A percentile compares a stretch with the other conserved stretches of the same genome.
Conservation (phyloP, 768 basidiomycete species). For the Boletus reticuloceps region DNA sequence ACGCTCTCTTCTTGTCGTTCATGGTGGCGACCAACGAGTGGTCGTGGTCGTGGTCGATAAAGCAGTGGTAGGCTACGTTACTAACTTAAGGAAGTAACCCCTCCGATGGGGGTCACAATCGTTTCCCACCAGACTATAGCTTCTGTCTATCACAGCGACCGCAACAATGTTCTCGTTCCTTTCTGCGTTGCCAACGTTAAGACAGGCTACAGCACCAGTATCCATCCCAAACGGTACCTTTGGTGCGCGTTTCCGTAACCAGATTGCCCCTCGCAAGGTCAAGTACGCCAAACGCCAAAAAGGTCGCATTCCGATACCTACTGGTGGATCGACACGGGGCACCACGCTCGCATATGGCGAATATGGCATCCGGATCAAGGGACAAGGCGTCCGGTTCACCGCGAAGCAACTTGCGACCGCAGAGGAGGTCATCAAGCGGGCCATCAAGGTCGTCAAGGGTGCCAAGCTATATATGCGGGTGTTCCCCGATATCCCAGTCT, state of each 20-base stretch:
- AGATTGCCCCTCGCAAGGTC: slow-evolving; percentile 81
- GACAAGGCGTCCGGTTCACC: slow-evolving; percentile 73
- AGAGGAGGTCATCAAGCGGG: slow-evolving; percentile 85
- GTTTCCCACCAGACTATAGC: background rate
- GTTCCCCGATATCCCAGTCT: slow-evolving; percentile 96
- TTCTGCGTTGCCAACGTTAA: slow-evolving; percentile 12
- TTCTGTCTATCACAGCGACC: background rate
- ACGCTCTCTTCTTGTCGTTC: slow-evolving; percentile 66
- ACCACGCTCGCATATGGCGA: slow-evolving; percentile 91
- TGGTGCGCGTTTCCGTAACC: slow-evolving; percentile 41
- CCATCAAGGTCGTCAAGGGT: slow-evolving; percentile 87
- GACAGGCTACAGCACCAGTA: slow-evolving; percentile 8
- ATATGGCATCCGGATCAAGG: slow-evolving; percentile 88
- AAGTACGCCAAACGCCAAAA: slow-evolving; percentile 90
- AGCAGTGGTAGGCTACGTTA: background rate
- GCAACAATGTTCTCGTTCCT: slow-evolving; percentile 21
- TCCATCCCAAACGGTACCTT: slow-evolving; percentile 14
- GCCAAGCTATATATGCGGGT: slow-evolving; percentile 83
- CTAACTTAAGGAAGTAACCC: slow-evolving; percentile 16
- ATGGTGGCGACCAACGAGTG: slow-evolving; percentile 33
- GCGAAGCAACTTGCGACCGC: slow-evolving; percentile 89
- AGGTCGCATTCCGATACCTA: slow-evolving; percentile 80
- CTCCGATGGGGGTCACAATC: slow-evolving; percentile 16
- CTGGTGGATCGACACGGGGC: slow-evolving; percentile 89
- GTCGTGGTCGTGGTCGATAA: slow-evolving; percentile 7